phyloP scores from a whole-genome alignment of 2,329 filamentous ascomycete genomes.

The Pyricularia sp. region DNA sequence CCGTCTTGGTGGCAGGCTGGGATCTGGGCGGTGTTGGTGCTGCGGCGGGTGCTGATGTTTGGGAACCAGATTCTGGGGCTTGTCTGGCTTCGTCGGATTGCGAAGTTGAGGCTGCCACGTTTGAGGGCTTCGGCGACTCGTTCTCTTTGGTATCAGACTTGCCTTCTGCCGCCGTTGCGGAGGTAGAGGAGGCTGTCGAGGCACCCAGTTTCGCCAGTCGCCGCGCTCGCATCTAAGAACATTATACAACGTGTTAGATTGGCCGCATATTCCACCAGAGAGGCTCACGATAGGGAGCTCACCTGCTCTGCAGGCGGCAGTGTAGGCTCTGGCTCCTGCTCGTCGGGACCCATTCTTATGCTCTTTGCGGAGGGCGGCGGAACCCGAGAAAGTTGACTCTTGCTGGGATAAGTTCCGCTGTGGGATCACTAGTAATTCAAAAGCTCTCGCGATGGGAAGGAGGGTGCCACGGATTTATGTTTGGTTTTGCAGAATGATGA shows the following conservation, averaged over 20 bases:
- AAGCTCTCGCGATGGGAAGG: not conserved
- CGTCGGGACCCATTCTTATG: slow-evolving; percentile 34
- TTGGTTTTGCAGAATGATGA: not conserved
- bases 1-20: slow-evolving; percentile 12
- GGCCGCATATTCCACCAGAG: no score
- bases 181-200: slow-evolving; percentile 18
- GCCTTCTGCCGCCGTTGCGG: slow-evolving; percentile 3
- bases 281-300: not conserved
- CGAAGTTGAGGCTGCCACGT: slow-evolving; percentile 7
- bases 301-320: slow-evolving; percentile 15
- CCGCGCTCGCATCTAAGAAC: slow-evolving; percentile 14
- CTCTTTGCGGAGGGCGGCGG: not conserved
- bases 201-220: slow-evolving; percentile 34
- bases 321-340: slow-evolving; percentile 22
- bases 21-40: slow-evolving; percentile 9
- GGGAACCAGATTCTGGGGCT: not conserved
- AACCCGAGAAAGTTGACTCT: not conserved
- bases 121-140: not conserved
- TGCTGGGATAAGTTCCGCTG: not conserved
- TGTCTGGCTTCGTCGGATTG: slow-evolving; percentile 5
- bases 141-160: not conserved
- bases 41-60: not conserved
- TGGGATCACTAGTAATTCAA: not conserved
- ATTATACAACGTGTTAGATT: not conserved
- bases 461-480: not conserved